Percentiles rank a stretch among this genome's conserved stretches.
These are phyloP conservation scores for Coelastrella sp. DNA, from an alignment of 139 green algal genomes.

Conservation along the genomic window DNA sequence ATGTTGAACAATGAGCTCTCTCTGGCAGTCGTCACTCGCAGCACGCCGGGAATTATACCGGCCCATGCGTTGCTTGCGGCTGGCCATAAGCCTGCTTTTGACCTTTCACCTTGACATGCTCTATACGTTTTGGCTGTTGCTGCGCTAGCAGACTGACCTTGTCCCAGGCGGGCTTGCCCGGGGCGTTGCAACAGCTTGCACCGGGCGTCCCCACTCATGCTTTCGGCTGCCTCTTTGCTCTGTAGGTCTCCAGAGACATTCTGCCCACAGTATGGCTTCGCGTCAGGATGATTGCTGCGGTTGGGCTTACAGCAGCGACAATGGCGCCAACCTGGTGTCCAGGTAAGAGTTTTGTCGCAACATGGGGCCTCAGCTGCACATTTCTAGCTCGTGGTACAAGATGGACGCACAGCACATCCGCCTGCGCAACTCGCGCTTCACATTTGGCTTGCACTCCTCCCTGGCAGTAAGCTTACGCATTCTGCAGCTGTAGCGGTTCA, in stretches of 20 bases:
- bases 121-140: no score
- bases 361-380: neutral
- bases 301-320: conserved; percentile 27
- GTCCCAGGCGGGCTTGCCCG: no score
- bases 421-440: neutral
- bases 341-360: neutral
- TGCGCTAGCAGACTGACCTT: no score
- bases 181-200: neutral
- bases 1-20: no score
- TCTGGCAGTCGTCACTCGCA: no score
- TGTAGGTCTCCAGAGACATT: neutral
- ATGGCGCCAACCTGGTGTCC: neutral
- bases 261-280: neutral
- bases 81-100: neutral
- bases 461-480: neutral
- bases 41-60: neutral
- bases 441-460: neutral
- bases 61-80: neutral
- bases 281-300: neutral
- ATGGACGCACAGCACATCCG: neutral
- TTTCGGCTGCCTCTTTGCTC: neutral
- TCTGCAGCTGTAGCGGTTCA: neutral
- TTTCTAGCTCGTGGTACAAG: no score
- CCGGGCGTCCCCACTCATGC: neutral
- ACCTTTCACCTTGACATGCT: neutral